Percentiles rank a stretch among this genome's conserved stretches.
phyloP scores from a whole-genome alignment of 768 basidiomycete genomes.

The Kwoniella dendrophila region DNA sequence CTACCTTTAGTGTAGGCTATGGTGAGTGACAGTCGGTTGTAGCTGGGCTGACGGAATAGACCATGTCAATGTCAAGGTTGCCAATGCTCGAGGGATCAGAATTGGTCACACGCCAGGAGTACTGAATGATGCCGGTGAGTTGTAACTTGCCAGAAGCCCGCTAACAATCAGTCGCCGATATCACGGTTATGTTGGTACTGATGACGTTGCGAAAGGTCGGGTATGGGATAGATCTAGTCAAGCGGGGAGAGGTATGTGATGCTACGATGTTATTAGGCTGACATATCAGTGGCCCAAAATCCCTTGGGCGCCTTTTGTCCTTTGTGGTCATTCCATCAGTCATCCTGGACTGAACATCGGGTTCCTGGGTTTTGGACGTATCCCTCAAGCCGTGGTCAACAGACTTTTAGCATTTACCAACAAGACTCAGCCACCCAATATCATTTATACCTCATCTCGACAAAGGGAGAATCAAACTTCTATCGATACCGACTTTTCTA shows the following conservation, averaged over 20 bases:
- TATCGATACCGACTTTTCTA: constrained; percentile 46
- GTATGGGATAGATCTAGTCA: constrained; percentile 66
- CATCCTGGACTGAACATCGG: constrained; percentile 65
- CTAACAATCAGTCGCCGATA: constrained; percentile 75
- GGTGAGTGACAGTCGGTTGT: constrained; percentile 29
- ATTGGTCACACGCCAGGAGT: constrained; percentile 94
- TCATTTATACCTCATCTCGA: constrained; percentile 47
- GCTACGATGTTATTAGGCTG: constrained; percentile 9
- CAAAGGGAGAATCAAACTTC: constrained; percentile 39
- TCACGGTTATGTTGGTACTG: constrained; percentile 83
- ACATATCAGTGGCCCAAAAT: constrained; percentile 71
- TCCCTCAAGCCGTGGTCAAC: constrained; percentile 77
- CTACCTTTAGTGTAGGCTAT: constrained; percentile 67
- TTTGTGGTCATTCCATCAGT: constrained; percentile 67
- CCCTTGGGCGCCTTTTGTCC: constrained; percentile 77
- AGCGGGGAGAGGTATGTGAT: constrained; percentile 67
- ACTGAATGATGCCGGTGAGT: constrained; percentile 80
- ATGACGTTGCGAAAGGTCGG: constrained; percentile 88
- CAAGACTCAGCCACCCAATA: constrained; percentile 35
- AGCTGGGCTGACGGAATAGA: constrained; percentile 61
- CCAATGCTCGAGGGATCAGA: constrained; percentile 66
- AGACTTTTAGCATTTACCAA: constrained; percentile 76
- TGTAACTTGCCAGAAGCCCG: not conserved
- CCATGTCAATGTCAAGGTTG: constrained; percentile 70
- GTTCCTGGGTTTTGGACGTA: constrained; percentile 94